A percentile compares a stretch with the other conserved stretches of the same genome.
phyloP scores from a whole-genome alignment of 352 stramenopile species.

The Globisporangium camurandrum region DNA sequence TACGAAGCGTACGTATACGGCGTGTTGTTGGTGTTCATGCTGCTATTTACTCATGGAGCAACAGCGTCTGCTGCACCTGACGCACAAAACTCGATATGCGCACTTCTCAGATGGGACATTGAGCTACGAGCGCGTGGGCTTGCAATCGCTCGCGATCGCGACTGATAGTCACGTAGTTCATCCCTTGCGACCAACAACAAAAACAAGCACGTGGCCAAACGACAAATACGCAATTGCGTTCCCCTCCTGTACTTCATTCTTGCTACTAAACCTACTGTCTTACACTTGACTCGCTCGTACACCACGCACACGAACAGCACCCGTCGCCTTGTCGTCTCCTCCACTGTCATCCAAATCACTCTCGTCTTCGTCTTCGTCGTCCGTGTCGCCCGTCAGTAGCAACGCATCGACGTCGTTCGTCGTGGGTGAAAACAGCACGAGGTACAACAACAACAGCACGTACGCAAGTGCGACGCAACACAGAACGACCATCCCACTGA shows the following conservation, averaged over 20 bases:
- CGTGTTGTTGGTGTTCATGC: background rate
- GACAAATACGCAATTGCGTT: too few relatives aligned
- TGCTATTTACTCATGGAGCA: background rate
- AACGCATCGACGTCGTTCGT: background rate
- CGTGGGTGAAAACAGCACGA: slow-evolving; percentile 42
- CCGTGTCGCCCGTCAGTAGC: background rate
- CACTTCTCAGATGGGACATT: slow-evolving; percentile 43
- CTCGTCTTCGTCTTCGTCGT: background rate
- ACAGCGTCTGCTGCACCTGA: background rate
- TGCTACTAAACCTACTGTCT: background rate
- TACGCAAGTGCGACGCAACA: slow-evolving; percentile 23
- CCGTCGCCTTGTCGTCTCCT: background rate
- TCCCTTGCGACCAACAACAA: too few relatives aligned
- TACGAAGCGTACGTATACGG: slow-evolving; percentile 44
- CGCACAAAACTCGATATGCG: background rate
- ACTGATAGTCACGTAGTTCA: too few relatives aligned
- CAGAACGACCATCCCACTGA: slow-evolving; percentile 11
- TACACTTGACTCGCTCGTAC: background rate
- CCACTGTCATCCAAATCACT: background rate
- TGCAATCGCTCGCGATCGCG: slow-evolving; percentile 57
- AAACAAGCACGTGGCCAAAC: too few relatives aligned
- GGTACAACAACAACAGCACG: slow-evolving; percentile 36
- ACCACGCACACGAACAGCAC: background rate
- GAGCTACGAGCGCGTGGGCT: slow-evolving; percentile 60
- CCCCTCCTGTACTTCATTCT: background rate